Percentiles rank a stretch among this genome's conserved stretches.
These are phyloP conservation scores for Starmerella stigmatis DNA, from an alignment of 805 yeast species.

Conservation along the genomic window DNA sequence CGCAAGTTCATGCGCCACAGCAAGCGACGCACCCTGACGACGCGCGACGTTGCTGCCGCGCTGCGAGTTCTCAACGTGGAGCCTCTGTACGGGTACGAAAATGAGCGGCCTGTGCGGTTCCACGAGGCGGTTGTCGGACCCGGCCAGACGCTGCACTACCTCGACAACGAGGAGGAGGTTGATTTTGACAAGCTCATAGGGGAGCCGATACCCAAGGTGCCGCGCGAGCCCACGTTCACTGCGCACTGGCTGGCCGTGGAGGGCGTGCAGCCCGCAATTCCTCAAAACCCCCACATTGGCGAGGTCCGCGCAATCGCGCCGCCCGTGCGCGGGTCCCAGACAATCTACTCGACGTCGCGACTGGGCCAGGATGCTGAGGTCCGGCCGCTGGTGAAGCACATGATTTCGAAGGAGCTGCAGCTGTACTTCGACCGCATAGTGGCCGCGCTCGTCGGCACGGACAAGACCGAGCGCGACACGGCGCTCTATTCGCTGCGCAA, in stretches of 20 bases:
- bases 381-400: constrained; percentile 89
- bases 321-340: constrained; percentile 70
- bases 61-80: constrained; percentile 80
- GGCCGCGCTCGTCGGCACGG: constrained; percentile 48
- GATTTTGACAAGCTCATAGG: constrained; percentile 90
- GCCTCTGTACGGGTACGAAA: constrained; percentile 43
- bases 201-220: constrained; percentile 90
- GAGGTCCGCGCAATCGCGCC: constrained; percentile 75
- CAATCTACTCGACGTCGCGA: constrained; percentile 44
- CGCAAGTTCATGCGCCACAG: constrained; percentile 92
- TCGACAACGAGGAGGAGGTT: constrained; percentile 80
- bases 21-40: constrained; percentile 68
- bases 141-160: constrained; percentile 85
- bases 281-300: constrained; percentile 76
- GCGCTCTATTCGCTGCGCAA: constrained; percentile 75
- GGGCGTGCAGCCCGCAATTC: constrained; percentile 95
- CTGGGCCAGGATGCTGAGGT: constrained; percentile 48
- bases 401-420: constrained; percentile 85
- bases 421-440: constrained; percentile 85
- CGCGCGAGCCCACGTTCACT: constrained; percentile 82
- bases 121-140: constrained; percentile 82
- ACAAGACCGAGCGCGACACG: constrained; percentile 47
- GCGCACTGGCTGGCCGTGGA: constrained; percentile 94
- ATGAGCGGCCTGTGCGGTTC: constrained; percentile 56
- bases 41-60: constrained; percentile 73